phyloP scores from a whole-genome alignment of 257 asterid genomes.

The Solanum pimpinellifolium region DNA sequence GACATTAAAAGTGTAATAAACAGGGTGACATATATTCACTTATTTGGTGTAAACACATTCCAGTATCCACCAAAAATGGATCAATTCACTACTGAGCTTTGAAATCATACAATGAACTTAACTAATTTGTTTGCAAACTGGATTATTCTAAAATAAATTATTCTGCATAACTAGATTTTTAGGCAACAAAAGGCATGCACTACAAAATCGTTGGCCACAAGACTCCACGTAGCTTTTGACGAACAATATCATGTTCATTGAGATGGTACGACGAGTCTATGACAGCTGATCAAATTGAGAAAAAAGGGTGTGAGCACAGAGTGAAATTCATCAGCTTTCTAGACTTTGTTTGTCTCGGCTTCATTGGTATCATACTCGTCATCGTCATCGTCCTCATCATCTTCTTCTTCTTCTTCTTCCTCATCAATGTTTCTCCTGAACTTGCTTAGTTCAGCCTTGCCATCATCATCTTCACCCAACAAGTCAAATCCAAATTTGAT shows the following conservation, averaged over 20 bases:
- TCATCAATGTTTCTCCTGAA: conserved; percentile 3
- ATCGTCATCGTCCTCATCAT: conserved; percentile 10
- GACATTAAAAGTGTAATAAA: background rate
- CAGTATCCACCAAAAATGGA: background rate
- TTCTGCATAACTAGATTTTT: background rate
- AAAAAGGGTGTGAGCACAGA: background rate
- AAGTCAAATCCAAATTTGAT: conserved; percentile 19
- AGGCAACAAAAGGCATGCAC: background rate
- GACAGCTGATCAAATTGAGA: background rate
- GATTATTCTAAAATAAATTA: background rate
- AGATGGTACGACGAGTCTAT: background rate
- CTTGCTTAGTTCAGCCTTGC: conserved; percentile 14
- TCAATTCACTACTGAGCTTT: background rate
- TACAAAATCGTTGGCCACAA: background rate
- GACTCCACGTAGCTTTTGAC: background rate
- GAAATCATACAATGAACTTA: background rate
- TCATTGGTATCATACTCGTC: conserved; percentile 11
- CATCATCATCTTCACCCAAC: conserved; percentile 8
- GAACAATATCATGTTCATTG: background rate
- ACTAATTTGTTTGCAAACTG: background rate
- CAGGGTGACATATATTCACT: background rate
- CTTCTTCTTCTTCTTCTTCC: conserved; percentile 10
- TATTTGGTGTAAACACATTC: background rate
- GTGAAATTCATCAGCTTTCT: background rate
- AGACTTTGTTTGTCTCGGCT: background rate